Conservation (phyloP, 257 asterid species). For the Apocynum venetum region DNA sequence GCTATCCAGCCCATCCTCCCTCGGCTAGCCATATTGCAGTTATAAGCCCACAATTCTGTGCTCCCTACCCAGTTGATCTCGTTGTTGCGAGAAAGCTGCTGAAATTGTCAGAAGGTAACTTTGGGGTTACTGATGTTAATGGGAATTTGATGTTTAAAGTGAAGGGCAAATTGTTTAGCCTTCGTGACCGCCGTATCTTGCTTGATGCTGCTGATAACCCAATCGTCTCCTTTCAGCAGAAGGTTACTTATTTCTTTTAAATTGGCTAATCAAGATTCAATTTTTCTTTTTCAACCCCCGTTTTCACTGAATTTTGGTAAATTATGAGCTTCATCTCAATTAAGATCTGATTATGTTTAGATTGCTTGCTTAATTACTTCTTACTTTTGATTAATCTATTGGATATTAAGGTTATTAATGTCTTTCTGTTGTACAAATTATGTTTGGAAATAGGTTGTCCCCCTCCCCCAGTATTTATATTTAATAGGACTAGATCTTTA, state of each 20-base stretch:
- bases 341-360: background rate
- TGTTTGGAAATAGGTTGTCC: background rate
- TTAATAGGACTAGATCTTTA: background rate
- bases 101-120: slow-evolving; percentile 56
- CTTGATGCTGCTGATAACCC: slow-evolving; percentile 64
- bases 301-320: background rate
- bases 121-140: slow-evolving; percentile 53
- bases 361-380: background rate
- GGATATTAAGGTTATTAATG: background rate
- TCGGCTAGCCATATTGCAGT: slow-evolving; percentile 31
- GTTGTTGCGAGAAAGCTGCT: slow-evolving; percentile 48
- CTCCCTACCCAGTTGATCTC: slow-evolving; percentile 59
- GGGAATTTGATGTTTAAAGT: slow-evolving; percentile 61
- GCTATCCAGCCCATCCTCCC: background rate
- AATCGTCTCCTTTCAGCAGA: slow-evolving; percentile 56
- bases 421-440: background rate
- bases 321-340: background rate
- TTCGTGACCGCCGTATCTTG: slow-evolving; percentile 66
- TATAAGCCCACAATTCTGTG: slow-evolving; percentile 68
- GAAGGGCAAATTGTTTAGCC: slow-evolving; percentile 56
- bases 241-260: slow-evolving; percentile 35
- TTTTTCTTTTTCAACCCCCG: background rate
- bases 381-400: background rate
- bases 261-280: background rate
- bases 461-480: background rate